Evolutionary conservation across 106 monocot species (phyloP), one percentile per base, ranked within the genome.

Genomic region (Acanthochlamys bracteata): DNA sequence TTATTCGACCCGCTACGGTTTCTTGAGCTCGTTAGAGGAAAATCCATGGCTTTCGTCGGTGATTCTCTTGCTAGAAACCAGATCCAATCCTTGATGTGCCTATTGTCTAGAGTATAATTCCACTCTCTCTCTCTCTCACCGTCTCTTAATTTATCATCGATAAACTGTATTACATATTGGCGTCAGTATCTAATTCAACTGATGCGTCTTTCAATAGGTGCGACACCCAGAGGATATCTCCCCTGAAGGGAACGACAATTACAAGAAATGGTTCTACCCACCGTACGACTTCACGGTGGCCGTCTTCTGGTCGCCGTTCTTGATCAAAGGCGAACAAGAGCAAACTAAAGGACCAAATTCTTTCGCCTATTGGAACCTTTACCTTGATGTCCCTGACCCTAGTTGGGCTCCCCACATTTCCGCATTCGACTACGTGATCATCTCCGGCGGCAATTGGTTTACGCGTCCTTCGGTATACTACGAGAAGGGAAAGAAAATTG

Each of bases 381-480:
- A 80, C 66, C 74, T 85, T 23, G 77, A 86, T 47, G 70, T 75
- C 41, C 47, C 39, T 10, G 81, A 86, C 61, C 39, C 45, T 14
- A 12, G 13, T 0, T 86, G 85, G 85, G 12, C 52, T 11, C 23
- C 72, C 15, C 20, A 53, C 4, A 55, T 74, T 24, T n/a, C 24
- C n/a, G 7, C 20, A 2, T 77, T 73, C 55, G 68, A 80, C 77
- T 78, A 63, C 58, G 25, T 80, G 19, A 57, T 85, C 57, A 51
- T 85, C 63, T 80, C 77, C 47, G 64, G n/a, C 1, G 77, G 84
- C 0, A 77, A 85, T 61, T 86, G 85, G 85, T 86, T 80, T 75
- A 75, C 55, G 25, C 67, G 85, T 8, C 81, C 85, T 11, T 64
- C 81, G 11, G 17, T 69, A 13, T 78, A 75, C 69, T 70, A 66